Evolutionary conservation across 169 alveolate species (phyloP).

Genomic region (Condylostoma magnum): DNA sequence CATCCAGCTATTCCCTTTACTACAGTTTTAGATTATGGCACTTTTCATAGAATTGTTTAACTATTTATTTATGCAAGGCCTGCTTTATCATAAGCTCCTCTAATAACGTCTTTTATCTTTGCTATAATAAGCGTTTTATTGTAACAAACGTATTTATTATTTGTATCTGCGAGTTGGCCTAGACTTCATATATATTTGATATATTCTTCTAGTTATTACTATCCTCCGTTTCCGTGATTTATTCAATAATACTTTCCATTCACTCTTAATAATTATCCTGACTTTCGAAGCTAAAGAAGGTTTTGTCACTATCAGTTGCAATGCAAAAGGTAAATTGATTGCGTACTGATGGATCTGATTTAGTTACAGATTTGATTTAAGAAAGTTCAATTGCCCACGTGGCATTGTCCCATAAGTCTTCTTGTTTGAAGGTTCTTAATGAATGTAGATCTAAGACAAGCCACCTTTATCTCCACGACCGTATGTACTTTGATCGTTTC

Average conservation of each 20-base stretch:
- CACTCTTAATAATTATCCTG: not conserved
- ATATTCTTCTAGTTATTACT: too few relatives aligned
- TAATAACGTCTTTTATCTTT: too few relatives aligned
- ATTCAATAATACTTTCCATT: not conserved
- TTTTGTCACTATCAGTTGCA: not conserved
- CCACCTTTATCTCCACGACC: conserved; percentile 8
- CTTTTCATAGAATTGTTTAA: too few relatives aligned
- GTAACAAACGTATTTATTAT: too few relatives aligned
- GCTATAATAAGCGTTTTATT: too few relatives aligned
- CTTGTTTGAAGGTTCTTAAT: conserved; percentile 7
- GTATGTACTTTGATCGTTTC: conserved; percentile 15
- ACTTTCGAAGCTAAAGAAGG: conserved; percentile 3
- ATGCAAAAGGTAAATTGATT: conserved; percentile 12
- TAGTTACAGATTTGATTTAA: not conserved
- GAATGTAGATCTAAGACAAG: not conserved
- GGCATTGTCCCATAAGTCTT: not conserved
- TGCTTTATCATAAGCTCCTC: too few relatives aligned
- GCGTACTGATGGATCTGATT: not conserved
- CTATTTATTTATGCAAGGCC: too few relatives aligned
- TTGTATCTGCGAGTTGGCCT: too few relatives aligned
- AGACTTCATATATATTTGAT: too few relatives aligned
- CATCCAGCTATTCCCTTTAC: too few relatives aligned
- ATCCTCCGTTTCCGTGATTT: too few relatives aligned
- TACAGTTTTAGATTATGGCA: too few relatives aligned
- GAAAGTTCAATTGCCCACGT: not conserved